Base-by-base conservation (phyloP, 2,329 filamentous ascomycete genomes). In the Botrytis deweyae region DNA sequence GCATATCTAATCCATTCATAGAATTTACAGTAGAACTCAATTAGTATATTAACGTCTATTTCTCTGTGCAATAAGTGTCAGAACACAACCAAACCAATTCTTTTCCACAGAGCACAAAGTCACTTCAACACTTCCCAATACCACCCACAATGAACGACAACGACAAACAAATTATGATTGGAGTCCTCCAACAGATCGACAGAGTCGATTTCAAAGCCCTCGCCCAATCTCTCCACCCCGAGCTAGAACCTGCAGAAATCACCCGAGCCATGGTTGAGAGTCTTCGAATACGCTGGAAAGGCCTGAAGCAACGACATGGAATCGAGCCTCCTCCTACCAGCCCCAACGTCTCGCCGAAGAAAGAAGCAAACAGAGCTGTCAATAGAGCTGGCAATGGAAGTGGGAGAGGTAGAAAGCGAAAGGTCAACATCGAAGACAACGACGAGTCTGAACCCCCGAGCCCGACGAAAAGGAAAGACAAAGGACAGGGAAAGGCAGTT, bases 381-480 rank as follows among this genome's bases (percentile, higher is more conserved):
- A 18, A 8, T 29, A 29, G 8, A 46, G n/a, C 18, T n/a, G 16
- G n/a, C 5, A 42, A n/a, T 18, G 33, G 14, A 22, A n/a, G 1
- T 3, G 18, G 36, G 14, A 29, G 49, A 68, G 46, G 46, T 20
- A 68, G 65, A 16, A 68, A 68, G 65, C 52, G 65, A 58, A 68
- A 68, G 46, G n/a, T 40, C 55, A n/a, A 16, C 16, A 10, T 58
- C n/a, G n/a, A 58, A 16, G 38, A 42, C n/a, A n/a, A 69, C 10
- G 25, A 58, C 55, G 4, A 38, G 3, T 29, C 36, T 18, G 36
- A 68, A 29, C 1, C 3, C 10, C 18, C 49, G 5, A 69, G 49
- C n/a, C 66, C 38, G n/a, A 58, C 4, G 36, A 69, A 69, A 44
- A 69, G 33, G 49, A 58, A 69, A 44, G 66, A 42, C 20, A 58